Evolutionary conservation across 331 rosid species (phyloP).

Genomic region (Malus hybrid): DNA sequence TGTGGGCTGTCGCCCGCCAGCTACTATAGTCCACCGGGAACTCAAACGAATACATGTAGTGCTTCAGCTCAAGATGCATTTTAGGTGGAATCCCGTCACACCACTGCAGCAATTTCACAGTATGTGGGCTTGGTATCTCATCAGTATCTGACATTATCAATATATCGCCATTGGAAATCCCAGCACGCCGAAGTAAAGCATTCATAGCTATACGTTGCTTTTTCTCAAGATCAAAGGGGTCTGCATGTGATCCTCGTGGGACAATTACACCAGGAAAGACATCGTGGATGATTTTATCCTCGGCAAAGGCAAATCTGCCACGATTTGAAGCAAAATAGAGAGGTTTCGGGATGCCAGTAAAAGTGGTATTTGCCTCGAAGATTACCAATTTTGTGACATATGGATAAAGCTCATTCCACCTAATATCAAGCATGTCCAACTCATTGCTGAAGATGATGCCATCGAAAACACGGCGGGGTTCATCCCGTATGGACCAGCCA

Average conservation of each 20-base stretch:
- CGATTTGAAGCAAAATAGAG: conserved; percentile 41
- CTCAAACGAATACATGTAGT: conserved; percentile 89
- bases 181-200: conserved; percentile 40
- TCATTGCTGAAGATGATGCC: conserved; percentile 87
- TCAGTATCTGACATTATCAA: conserved; percentile 77
- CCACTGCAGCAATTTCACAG: conserved; percentile 77
- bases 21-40: conserved; percentile 82
- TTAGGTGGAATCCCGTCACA: conserved; percentile 76
- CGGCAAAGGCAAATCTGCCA: conserved; percentile 55
- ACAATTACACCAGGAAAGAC: conserved; percentile 43
- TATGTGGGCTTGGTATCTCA: conserved; percentile 84
- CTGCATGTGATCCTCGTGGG: conserved; percentile 23
- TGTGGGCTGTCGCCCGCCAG: conserved; percentile 74
- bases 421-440: conserved; percentile 73
- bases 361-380: conserved; percentile 70
- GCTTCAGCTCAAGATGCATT: conserved; percentile 75
- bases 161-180: conserved; percentile 64
- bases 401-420: conserved; percentile 80
- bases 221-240: conserved; percentile 67
- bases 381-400: conserved; percentile 67
- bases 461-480: conserved; percentile 67
- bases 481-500: conserved; percentile 70
- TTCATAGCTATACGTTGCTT: conserved; percentile 71
- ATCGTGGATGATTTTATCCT: conserved; percentile 36
- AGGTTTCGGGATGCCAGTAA: conserved; percentile 80